Base-by-base conservation (phyloP, 352 stramenopile species). In the Blastocystis sp. region DNA sequence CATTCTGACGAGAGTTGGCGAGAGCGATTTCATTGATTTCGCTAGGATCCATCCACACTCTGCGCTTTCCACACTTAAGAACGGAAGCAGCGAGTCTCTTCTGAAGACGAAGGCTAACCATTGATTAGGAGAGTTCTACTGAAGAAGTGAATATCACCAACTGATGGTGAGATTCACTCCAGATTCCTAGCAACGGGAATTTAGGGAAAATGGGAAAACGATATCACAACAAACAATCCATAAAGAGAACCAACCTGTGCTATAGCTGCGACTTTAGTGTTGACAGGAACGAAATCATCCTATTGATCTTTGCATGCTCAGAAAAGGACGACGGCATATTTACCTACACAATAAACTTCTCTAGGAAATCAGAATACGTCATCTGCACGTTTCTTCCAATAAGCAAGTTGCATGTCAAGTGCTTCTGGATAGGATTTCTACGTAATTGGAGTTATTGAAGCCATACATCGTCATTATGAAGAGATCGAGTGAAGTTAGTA, bases 31-130 rank as follows among this genome's bases (percentile, higher is more conserved):
- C 96, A 90, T 96, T 98, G 77, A 97, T 95, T 93, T 99, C 97
- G 92, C 99, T 99, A 73, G 97, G 97, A 93, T 99, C 97, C 90
- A 99, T 94, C 97, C 97, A 99, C 66, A 99, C 94, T 93, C 99
- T 99, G 91, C 96, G 95, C 94, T 99, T 98, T 92, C 97, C 97
- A 94, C 96, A 99, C 93, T 99, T 99, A 89, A 99, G 94, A 90
- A 99, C 96, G 91, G 95, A 98, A 78, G 97, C 96, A 73, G 96
- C 96, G 59, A 97, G 93, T 84, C 94, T 93, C 60, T 70, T 70
- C 24, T 70, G 60, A 33, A 70, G 60, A n/a, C 24, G 33, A 19
- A 70, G 60, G 60, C 33, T 70, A n/a, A 77, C 37, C 37, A 56
- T 77, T 44, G 13, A 40, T 70, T 70, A 7, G 60, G 33, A 44